Evolutionary conservation across 2,329 filamentous ascomycete genomes (phyloP), one percentile per base, ranked within the genome.

Genomic region (Triangularia setosa): DNA sequence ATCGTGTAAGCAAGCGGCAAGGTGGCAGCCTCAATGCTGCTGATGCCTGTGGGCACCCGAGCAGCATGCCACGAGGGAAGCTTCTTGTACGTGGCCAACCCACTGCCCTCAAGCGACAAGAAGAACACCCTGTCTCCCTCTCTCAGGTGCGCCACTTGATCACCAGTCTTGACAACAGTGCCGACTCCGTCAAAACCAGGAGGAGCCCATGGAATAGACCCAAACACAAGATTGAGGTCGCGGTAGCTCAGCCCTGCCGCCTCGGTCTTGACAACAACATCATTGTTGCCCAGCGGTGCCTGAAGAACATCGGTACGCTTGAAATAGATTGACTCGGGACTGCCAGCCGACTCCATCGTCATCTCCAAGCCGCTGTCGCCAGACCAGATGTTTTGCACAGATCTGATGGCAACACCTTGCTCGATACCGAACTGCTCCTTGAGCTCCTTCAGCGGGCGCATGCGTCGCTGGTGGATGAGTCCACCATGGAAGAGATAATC

Each of bases 1-100:
- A 27, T 68, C 25, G 14, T 58, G 64, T 57, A 69, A 70, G 66
- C 52, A 16, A 66, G 63, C 1, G 69, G 58, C 58, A 60, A 6
- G 12, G 35, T 67, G 1, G 57, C 58, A 21, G 69, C 60, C 4
- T 68, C 60, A 12, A 71, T 68, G 16, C 61, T 63, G n/a, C 52
- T 30, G 55, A 65, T 44, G 25, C 16, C 27, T 23, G 57, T 48
- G 52, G 65, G 65, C 4, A 67, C 54, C 14, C 52, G 40, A 4
- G 28, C 35, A 23, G 28, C 23, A 18, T 59, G 57, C 57, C 57
- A 59, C 12, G 33, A 55, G 0, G 52, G 52, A 6, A 55, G 21
- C 9, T 28, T 55, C 52, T 55, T 55, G 52, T 55, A 55, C 11
- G 52, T 55, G 23, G 52, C 52, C 21, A 55, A 55, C 7, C 23